These are phyloP conservation scores for Flaveria floridana DNA, from an alignment of 140 eudicot species.

Conservation along the genomic window DNA sequence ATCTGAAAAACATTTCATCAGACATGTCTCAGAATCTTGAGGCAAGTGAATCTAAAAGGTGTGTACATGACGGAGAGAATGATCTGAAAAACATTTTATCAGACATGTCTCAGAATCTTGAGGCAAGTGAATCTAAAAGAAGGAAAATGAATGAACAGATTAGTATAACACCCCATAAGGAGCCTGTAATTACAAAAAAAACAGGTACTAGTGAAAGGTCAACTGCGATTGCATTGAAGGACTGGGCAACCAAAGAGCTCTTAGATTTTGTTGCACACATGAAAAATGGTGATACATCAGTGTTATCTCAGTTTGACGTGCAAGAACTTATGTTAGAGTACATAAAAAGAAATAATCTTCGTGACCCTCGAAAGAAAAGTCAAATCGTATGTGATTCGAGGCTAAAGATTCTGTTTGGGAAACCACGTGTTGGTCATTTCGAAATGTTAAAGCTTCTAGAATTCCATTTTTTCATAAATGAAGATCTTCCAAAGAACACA, in stretches of 20 bases:
- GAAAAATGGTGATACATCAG: conserved; percentile 72
- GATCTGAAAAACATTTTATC: conserved; percentile 27
- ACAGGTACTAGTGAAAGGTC: conserved; percentile 20
- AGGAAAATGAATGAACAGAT: conserved; percentile 41
- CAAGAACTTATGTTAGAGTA: conserved; percentile 71
- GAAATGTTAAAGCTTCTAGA: conserved; percentile 93
- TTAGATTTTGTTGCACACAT: conserved; percentile 74
- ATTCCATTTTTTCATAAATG: conserved; percentile 57
- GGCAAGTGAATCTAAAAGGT: conserved; percentile 33
- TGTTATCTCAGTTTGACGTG: conserved; percentile 66
- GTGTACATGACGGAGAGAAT: conserved; percentile 25
- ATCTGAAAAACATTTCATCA: conserved; percentile 25
- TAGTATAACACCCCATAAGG: conserved; percentile 21
- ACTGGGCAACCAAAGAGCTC: conserved; percentile 52
- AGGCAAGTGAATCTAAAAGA: conserved; percentile 36
- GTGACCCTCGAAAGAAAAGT: conserved; percentile 73
- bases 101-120: conserved; percentile 33
- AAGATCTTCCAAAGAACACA: conserved; percentile 47
- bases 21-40: conserved; percentile 36
- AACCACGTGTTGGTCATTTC: conserved; percentile 66
- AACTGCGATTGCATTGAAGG: conserved; percentile 28
- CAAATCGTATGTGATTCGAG: conserved; percentile 75
- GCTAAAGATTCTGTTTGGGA: conserved; percentile 65
- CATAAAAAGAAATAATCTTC: conserved; percentile 66
- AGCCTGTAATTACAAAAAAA: conserved; percentile 22